These are phyloP conservation scores for Leccinum uliginosum DNA, from an alignment of 768 basidiomycete genomes.

Conservation along the genomic window DNA sequence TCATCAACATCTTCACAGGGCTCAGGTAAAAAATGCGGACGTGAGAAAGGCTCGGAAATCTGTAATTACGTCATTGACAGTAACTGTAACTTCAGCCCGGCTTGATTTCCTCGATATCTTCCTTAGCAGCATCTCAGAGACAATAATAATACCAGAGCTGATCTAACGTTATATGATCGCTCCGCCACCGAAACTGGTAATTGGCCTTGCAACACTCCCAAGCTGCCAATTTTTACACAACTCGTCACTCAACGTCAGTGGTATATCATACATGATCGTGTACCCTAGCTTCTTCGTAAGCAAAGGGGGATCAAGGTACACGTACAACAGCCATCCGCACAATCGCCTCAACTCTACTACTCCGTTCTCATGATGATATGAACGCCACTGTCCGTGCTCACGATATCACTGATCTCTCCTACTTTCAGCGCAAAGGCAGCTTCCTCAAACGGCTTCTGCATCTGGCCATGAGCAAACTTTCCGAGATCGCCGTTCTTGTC, in stretches of 20 bases:
- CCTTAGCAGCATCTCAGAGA: too few relatives aligned
- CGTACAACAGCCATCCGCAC: constrained; percentile 5
- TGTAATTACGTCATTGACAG: too few relatives aligned
- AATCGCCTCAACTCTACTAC: constrained; percentile 36
- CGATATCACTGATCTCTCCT: constrained; percentile 74
- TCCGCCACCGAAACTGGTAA: too few relatives aligned
- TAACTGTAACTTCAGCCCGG: too few relatives aligned
- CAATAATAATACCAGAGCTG: neutral
- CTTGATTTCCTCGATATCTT: neutral
- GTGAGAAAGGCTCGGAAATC: neutral
- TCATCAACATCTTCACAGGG: too few relatives aligned
- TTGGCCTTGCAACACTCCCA: too few relatives aligned
- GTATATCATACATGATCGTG: constrained; percentile 3
- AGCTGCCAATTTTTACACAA: neutral
- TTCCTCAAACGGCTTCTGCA: constrained; percentile 98
- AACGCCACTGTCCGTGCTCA: constrained; percentile 91
- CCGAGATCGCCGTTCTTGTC: constrained; percentile 83
- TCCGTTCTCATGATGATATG: constrained; percentile 89
- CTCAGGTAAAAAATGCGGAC: too few relatives aligned
- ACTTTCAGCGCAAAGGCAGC: constrained; percentile 69
- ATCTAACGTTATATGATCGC: neutral
- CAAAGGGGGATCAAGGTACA: neutral
- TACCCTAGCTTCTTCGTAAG: neutral
- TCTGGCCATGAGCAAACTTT: constrained; percentile 77
- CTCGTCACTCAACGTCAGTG: neutral